Conservation (phyloP, 768 basidiomycete species). For the Flagelloscypha sp. region DNA sequence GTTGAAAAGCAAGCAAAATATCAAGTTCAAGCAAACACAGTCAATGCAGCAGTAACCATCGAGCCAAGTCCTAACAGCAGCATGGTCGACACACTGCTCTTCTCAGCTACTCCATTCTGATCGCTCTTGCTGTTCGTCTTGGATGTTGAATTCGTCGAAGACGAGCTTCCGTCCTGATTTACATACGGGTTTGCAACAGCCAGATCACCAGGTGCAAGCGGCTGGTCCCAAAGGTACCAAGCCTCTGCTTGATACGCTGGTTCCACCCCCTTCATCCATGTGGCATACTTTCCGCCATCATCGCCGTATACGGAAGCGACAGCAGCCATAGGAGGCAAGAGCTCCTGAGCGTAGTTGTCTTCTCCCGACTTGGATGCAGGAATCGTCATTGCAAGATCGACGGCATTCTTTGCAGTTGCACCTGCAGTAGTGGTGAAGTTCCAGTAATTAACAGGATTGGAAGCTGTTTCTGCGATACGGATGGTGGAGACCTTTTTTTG, state of each 20-base stretch:
- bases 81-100: no score
- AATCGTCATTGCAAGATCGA: conserved; percentile 49
- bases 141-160: no score
- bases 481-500: conserved; percentile 61
- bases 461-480: conserved; percentile 38
- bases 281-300: conserved; percentile 43
- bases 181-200: no score
- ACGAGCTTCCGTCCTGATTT: no score
- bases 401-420: conserved; percentile 49
- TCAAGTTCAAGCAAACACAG: no score
- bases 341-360: conserved; percentile 33
- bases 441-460: conserved; percentile 39
- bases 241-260: conserved; percentile 34
- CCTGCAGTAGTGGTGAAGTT: conserved; percentile 39
- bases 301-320: conserved; percentile 57
- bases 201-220: conserved; percentile 31
- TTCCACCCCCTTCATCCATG: conserved; percentile 32
- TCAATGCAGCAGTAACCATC: no score
- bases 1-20: no score
- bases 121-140: no score
- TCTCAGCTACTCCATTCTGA: no score
- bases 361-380: conserved; percentile 25
- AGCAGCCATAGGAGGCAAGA: conserved; percentile 50
- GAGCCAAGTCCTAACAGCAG: no score
- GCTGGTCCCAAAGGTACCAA: conserved; percentile 50